Percentiles rank a stretch among this genome's conserved stretches.
Conservation (phyloP, 768 basidiomycete genomes). For the Leucogyrophana mollusca region DNA sequence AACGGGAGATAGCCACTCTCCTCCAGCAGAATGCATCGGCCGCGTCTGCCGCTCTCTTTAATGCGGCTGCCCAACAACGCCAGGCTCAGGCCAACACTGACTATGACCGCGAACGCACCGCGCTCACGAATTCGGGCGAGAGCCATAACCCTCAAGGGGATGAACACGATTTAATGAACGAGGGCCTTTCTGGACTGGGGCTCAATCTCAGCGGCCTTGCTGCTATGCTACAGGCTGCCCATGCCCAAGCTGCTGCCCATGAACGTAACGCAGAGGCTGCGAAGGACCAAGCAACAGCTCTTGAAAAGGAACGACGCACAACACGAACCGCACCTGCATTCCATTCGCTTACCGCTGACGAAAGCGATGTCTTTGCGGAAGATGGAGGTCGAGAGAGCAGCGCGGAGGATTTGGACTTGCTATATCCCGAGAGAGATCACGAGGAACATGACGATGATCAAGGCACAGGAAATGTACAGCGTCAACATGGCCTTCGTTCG, state of each 20-base stretch:
- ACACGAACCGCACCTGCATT: conserved; percentile 78
- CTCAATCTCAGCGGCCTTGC: conserved; percentile 65
- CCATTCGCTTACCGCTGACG: conserved; percentile 68
- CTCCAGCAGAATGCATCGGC: conserved; percentile 75
- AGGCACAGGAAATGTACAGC: conserved; percentile 29
- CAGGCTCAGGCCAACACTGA: conserved; percentile 44
- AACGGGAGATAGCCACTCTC: conserved; percentile 73
- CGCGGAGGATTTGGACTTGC: conserved; percentile 53
- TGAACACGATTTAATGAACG: conserved; percentile 14
- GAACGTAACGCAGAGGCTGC: conserved; percentile 46
- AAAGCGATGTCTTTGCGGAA: conserved; percentile 19
- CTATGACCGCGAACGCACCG: conserved; percentile 30
- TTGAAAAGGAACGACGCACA: conserved; percentile 44
- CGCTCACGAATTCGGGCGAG: conserved; percentile 15
- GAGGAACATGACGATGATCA: conserved; percentile 35
- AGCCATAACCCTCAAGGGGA: conserved; percentile 8
- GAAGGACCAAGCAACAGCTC: conserved; percentile 45
- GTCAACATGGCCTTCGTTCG: conserved; percentile 17
- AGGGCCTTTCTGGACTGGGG: conserved; percentile 38
- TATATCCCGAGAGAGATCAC: conserved; percentile 42
- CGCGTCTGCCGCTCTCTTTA: conserved; percentile 61
- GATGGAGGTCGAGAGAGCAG: conserved; percentile 30
- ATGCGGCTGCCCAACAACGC: conserved; percentile 67
- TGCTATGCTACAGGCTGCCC: conserved; percentile 79
- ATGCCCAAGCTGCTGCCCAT: conserved; percentile 54